phyloP scores from a whole-genome alignment of 306 rosid genomes.

The Prinsepia uniflora region DNA sequence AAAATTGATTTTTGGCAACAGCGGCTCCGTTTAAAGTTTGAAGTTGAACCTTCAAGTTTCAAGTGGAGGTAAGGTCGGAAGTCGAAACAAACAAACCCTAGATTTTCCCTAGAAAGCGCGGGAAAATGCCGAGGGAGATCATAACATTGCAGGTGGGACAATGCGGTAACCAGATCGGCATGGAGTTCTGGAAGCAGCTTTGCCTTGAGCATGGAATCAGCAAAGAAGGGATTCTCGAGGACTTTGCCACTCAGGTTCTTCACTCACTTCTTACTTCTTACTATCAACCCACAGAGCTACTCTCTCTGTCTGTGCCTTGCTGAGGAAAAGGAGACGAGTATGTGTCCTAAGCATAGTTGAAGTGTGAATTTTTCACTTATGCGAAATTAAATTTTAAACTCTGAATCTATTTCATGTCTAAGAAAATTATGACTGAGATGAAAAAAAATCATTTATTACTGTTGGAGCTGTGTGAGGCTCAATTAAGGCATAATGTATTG shows the following conservation, averaged over 20 bases:
- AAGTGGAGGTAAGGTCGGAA: too few relatives aligned
- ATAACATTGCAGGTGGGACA: slow-evolving; percentile 96
- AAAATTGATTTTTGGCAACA: too few relatives aligned
- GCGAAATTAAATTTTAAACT: background rate
- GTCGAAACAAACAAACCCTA: slow-evolving; percentile 42
- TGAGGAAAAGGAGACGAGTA: background rate
- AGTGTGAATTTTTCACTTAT: background rate
- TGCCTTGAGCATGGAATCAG: slow-evolving; percentile 98
- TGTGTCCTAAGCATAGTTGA: background rate
- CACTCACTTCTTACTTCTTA: background rate
- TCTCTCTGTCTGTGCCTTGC: background rate
- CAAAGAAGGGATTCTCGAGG: slow-evolving; percentile 97
- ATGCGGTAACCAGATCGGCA: slow-evolving; percentile 99
- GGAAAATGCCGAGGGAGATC: slow-evolving; percentile 85
- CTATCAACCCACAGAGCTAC: background rate
- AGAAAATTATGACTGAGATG: background rate
- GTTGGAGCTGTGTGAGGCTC: background rate
- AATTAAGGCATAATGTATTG: background rate
- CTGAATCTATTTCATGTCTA: too few relatives aligned
- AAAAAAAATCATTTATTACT: background rate
- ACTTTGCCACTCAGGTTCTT: slow-evolving; percentile 89
- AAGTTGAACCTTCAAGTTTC: too few relatives aligned
- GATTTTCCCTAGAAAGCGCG: slow-evolving; percentile 19
- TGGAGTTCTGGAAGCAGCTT: slow-evolving; percentile 99
- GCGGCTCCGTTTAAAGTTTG: too few relatives aligned